Evolutionary conservation across 345 rosid species (phyloP).

Genomic region (Eucalyptus curtisii): DNA sequence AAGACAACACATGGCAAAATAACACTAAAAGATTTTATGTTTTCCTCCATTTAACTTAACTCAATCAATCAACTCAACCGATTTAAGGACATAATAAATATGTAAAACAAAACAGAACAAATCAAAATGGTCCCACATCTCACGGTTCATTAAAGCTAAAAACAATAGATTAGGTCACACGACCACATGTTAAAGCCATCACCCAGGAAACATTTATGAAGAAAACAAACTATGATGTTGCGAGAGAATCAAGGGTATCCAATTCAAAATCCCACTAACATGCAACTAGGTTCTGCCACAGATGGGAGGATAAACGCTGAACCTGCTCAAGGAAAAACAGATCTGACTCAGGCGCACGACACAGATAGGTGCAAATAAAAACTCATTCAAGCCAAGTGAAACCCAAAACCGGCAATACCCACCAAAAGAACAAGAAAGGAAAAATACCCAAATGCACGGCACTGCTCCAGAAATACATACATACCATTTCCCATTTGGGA

Average conservation of each 20-base stretch:
- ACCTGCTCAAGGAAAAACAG: not conserved
- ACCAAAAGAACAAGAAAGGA: not conserved
- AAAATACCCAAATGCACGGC: not conserved
- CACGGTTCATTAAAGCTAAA: not conserved
- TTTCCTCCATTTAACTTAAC: not conserved
- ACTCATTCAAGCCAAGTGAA: not conserved
- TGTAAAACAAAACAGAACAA: not conserved
- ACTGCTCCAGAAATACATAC: not conserved
- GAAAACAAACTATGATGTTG: not conserved
- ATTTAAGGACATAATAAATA: not conserved
- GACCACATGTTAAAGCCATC: not conserved
- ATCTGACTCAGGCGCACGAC: not conserved
- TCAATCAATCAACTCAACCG: not conserved
- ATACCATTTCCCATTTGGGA: conserved; percentile 17
- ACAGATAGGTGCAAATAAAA: not conserved
- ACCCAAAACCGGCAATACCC: not conserved
- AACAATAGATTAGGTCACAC: not conserved
- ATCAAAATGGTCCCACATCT: not conserved
- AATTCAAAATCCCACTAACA: not conserved
- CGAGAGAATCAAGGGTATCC: not conserved
- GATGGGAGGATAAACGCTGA: not conserved
- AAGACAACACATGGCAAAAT: not conserved
- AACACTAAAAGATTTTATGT: not conserved
- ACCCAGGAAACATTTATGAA: not conserved
- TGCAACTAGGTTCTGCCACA: not conserved